Evolutionary conservation across 176 grass and related monocot genomes (phyloP), one percentile per base, ranked within the genome.

Genomic region (Juncus inflexus): DNA sequence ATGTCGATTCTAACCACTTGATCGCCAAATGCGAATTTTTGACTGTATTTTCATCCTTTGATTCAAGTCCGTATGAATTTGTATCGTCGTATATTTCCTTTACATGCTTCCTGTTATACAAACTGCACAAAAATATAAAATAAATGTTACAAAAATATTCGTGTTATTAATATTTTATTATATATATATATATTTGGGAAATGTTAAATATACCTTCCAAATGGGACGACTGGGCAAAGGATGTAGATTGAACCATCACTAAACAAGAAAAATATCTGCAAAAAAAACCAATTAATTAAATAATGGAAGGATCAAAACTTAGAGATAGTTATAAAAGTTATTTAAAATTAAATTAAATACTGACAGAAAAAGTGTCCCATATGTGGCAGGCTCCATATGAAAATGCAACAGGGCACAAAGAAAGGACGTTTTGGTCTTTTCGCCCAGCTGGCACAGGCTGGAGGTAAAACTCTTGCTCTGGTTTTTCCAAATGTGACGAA

Each of bases 141-240:
- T n/a, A n/a, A 49, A 73, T 41, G 47, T 11, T 51, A 67, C 9
- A 63, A 73, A 54, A 73, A 2, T 11, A 72, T 7, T 0, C 7
- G 4, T 63, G 50, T 3, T 67, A 12, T 64, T 42, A 73, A 28
- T 28, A 28, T 28, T 28, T 28, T 28, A 28, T 28, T 28, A 1
- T 28, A 28, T 28, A 28, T 28, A n/a, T n/a, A n/a, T n/a, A n/a
- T n/a, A n/a, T n/a, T n/a, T n/a, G 45, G 4, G 66, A 19, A 58
- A 58, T 84, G 52, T 55, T 38, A 79, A 60, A 43, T 3, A 13
- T 81, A 96, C 87, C 92, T 89, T 91, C 94, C 85, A 86, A 91
- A 97, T 65, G 94, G 94, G 83, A 97, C 94, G 83, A 97, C 13
- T 9, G 94, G 94, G 50, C 94, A 97, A 40, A 97, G 82, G 60